phyloP scores from a whole-genome alignment of 768 basidiomycete genomes.

The Holtermanniella nyarrowii region DNA sequence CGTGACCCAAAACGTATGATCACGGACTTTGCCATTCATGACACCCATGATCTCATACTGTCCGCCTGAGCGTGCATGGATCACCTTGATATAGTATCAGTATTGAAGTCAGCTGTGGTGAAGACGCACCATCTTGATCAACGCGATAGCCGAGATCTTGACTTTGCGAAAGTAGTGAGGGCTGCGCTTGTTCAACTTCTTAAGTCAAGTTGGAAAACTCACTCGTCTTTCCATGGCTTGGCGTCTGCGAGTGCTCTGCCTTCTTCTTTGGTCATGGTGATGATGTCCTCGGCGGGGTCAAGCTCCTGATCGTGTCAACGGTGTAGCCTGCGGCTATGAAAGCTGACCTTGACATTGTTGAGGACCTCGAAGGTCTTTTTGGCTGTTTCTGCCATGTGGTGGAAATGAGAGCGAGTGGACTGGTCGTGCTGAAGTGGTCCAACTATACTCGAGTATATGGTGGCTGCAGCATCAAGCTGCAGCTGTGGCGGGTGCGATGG shows the following conservation, averaged over 20 bases:
- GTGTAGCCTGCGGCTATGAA: not conserved
- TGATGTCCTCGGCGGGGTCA: slow-evolving; percentile 36
- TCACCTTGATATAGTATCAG: slow-evolving; percentile 37
- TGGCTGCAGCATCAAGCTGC: too few species aligned
- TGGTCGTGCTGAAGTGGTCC: too few species aligned
- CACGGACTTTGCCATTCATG: slow-evolving; percentile 85
- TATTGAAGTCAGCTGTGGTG: not conserved
- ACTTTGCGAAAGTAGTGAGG: slow-evolving; percentile 47
- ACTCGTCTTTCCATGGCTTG: slow-evolving; percentile 83
- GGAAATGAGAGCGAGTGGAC: too few species aligned
- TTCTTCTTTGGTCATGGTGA: slow-evolving; percentile 39
- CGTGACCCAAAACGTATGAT: slow-evolving; percentile 55
- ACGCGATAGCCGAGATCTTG: slow-evolving; percentile 46
- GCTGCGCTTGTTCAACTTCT: slow-evolving; percentile 17
- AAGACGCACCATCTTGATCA: slow-evolving; percentile 48
- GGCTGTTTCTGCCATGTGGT: slow-evolving; percentile 15
- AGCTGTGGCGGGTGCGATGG: too few species aligned
- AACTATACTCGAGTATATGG: too few species aligned
- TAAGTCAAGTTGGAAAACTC: slow-evolving; percentile 8
- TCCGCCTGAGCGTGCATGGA: slow-evolving; percentile 88
- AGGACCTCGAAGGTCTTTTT: slow-evolving; percentile 42
- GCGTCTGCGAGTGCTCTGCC: slow-evolving; percentile 50
- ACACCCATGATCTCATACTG: slow-evolving; percentile 99
- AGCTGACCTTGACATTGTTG: slow-evolving; percentile 38
- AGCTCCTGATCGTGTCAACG: slow-evolving; percentile 13